A percentile compares a stretch with the other conserved stretches of the same genome.
Conservation (phyloP, 805 yeast genomes). For the Scheffersomyces amazonensis region DNA sequence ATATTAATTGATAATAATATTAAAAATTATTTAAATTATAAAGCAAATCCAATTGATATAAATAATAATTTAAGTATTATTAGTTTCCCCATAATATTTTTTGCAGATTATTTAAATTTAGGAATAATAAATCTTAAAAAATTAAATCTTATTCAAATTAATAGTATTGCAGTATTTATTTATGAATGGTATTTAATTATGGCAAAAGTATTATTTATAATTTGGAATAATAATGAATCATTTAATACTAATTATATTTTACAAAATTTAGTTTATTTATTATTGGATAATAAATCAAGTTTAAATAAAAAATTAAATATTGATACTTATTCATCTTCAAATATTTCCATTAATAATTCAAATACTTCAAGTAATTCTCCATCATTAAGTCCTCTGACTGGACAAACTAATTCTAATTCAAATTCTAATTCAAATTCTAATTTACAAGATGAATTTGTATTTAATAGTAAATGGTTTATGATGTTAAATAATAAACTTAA, state of each 20-base stretch:
- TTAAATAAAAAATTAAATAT: not conserved
- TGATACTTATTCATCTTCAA: not conserved
- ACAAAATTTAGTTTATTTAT: constrained; percentile 23
- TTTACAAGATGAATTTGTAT: constrained; percentile 16
- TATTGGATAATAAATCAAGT: constrained; percentile 9
- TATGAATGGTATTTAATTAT: constrained; percentile 47
- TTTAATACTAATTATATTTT: constrained; percentile 23
- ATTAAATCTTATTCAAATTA: constrained; percentile 21
- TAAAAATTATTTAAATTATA: constrained; percentile 4
- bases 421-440: not conserved
- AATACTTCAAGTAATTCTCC: not conserved
- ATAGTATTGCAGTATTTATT: constrained; percentile 26
- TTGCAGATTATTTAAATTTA: constrained; percentile 17
- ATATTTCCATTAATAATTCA: not conserved
- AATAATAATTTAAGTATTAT: constrained; percentile 54
- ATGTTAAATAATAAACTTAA: constrained; percentile 18
- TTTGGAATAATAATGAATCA: constrained; percentile 9
- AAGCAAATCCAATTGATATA: constrained; percentile 17
- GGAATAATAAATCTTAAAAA: constrained; percentile 15
- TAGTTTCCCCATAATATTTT: constrained; percentile 46
- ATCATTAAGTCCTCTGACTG: not conserved
- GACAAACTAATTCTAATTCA: not conserved
- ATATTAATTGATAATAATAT: constrained; percentile 6
- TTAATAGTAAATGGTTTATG: constrained; percentile 26
- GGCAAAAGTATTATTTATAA: constrained; percentile 38